Percentiles rank a stretch among this genome's conserved stretches.
These are phyloP conservation scores for Clitoria ternatea DNA, from an alignment of 306 rosid genomes.

Conservation along the genomic window DNA sequence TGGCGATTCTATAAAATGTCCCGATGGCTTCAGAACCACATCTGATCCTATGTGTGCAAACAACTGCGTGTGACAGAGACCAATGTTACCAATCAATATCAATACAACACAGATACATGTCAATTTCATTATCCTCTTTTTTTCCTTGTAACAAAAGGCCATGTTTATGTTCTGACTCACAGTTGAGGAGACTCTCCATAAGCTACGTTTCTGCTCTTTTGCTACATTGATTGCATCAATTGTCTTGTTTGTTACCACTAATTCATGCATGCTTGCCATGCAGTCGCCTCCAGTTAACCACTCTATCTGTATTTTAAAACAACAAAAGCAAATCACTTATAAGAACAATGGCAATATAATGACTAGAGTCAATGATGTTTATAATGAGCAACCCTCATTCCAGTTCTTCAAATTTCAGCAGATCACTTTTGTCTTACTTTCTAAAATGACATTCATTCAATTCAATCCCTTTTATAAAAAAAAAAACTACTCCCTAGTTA, in stretches of 20 bases:
- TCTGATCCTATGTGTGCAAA: slow-evolving; percentile 93
- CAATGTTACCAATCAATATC: slow-evolving; percentile 27
- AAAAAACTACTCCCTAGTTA: too few relatives aligned
- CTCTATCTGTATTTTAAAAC: neutral
- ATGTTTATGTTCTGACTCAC: slow-evolving; percentile 45
- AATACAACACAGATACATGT: neutral
- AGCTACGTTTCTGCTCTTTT: slow-evolving; percentile 59
- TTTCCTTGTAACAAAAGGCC: neutral
- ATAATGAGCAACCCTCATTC: too few relatives aligned
- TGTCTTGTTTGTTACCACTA: slow-evolving; percentile 69
- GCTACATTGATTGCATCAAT: slow-evolving; percentile 63
- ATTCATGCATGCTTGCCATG: slow-evolving; percentile 97
- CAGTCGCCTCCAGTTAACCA: slow-evolving; percentile 87
- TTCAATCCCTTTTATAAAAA: too few relatives aligned
- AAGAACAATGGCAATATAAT: too few relatives aligned
- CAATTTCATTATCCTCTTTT: neutral
- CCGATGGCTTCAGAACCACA: slow-evolving; percentile 82
- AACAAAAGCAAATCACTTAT: neutral
- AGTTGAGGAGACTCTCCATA: slow-evolving; percentile 95
- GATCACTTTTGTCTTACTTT: too few relatives aligned
- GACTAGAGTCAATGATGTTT: too few relatives aligned
- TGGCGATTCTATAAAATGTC: slow-evolving; percentile 67
- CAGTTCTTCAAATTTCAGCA: too few relatives aligned
- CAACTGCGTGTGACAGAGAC: slow-evolving; percentile 52
- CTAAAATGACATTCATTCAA: too few relatives aligned